phyloP scores from a whole-genome alignment of 2,329 filamentous ascomycete genomes.

The Albifimbria verrucaria region DNA sequence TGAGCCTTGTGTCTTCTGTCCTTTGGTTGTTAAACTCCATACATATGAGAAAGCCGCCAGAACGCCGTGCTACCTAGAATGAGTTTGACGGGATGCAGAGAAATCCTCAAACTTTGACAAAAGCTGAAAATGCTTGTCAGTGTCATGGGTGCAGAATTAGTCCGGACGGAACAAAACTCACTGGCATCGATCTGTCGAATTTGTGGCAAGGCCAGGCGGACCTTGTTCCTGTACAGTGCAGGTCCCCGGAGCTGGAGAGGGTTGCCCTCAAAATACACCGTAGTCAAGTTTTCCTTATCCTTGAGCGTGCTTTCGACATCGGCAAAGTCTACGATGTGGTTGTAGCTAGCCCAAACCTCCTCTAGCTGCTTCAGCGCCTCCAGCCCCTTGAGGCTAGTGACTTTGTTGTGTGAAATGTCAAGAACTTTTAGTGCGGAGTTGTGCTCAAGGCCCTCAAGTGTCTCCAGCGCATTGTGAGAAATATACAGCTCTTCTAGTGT shows the following conservation, averaged over 20 bases:
- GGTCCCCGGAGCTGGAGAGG: constrained; percentile 76
- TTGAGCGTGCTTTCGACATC: constrained; percentile 77
- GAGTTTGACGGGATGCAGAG: background rate
- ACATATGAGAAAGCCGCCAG: background rate
- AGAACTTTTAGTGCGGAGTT: constrained; percentile 70
- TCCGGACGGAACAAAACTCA: constrained; percentile 52
- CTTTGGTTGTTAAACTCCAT: background rate
- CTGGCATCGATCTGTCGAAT: constrained; percentile 94
- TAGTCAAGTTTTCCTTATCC: constrained; percentile 77
- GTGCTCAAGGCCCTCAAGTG: constrained; percentile 68
- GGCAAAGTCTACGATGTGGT: constrained; percentile 72
- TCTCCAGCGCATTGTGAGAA: constrained; percentile 85
- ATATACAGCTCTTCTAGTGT: constrained; percentile 92
- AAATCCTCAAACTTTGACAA: constrained; percentile 22
- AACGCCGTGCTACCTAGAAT: constrained; percentile 6
- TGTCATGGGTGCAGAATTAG: background rate
- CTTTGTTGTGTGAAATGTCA: constrained; percentile 86
- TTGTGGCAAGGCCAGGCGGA: constrained; percentile 81
- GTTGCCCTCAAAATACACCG: constrained; percentile 96
- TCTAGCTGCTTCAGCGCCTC: constrained; percentile 68
- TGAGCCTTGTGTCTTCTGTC: background rate
- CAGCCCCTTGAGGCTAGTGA: constrained; percentile 71
- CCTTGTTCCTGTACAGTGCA: constrained; percentile 92
- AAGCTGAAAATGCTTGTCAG: constrained; percentile 18
- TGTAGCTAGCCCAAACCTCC: constrained; percentile 94